Evolutionary conservation across 2,329 filamentous ascomycete species (phyloP).

Genomic region (Aspergillus japonicus): DNA sequence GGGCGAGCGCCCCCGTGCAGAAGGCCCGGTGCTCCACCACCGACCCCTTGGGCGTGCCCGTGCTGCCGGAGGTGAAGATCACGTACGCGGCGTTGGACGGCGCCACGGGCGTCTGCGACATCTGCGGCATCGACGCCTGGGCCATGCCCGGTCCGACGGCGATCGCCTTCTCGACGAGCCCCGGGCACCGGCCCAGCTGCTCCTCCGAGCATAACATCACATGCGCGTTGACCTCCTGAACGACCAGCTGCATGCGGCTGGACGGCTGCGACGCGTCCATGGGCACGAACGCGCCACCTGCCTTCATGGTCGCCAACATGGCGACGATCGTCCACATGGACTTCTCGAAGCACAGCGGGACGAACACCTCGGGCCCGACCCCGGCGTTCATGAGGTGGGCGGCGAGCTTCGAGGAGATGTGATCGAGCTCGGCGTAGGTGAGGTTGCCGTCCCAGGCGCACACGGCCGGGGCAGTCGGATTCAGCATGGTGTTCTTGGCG

Average conservation of each 20-base stretch:
- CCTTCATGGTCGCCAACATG: conserved; percentile 40
- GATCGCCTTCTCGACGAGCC: conserved; percentile 22
- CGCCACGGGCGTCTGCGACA: conserved; percentile 6
- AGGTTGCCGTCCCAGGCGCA: background rate
- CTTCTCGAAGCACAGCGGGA: conserved; percentile 11
- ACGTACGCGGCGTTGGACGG: conserved; percentile 48
- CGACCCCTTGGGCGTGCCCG: conserved; percentile 49
- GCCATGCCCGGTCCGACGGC: conserved; percentile 13
- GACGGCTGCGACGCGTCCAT: conserved; percentile 39
- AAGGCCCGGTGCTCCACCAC: conserved; percentile 58
- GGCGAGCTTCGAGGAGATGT: conserved; percentile 12
- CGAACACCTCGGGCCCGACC: conserved; percentile 15
- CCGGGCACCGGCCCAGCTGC: conserved; percentile 18
- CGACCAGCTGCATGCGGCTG: conserved; percentile 33
- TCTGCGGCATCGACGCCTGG: conserved; percentile 5
- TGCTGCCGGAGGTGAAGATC: conserved; percentile 49
- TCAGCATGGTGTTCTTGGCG: conserved; percentile 3
- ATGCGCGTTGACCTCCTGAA: conserved; percentile 31
- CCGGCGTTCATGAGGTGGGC: conserved; percentile 12
- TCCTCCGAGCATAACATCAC: conserved; percentile 32
- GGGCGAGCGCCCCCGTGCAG: conserved; percentile 50
- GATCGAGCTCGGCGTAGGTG: conserved; percentile 9
- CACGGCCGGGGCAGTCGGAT: conserved; percentile 12
- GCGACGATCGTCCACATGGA: conserved; percentile 41
- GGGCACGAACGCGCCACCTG: conserved; percentile 41